Base-by-base conservation (phyloP, 768 basidiomycete genomes). In the Boletus eberwhitei region DNA sequence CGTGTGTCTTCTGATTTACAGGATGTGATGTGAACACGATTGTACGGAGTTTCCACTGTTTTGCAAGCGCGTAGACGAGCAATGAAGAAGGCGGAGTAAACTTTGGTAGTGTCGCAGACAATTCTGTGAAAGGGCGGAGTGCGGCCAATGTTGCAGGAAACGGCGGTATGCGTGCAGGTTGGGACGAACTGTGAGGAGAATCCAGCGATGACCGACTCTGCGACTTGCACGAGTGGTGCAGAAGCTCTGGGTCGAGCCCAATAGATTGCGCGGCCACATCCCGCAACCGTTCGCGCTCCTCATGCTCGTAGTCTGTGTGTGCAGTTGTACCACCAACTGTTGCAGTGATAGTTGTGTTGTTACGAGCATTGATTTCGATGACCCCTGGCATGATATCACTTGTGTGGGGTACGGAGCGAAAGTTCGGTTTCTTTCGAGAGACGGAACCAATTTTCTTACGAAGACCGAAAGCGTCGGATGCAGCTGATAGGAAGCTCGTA, bases 261-360 rank as follows among this genome's bases (percentile, higher is more conserved):
- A 92, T 84, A 13, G 86, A 81, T 62, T 88, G 84, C 0, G 89
- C 90, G 17, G 90, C 90, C 37, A 80, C 83, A 51, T 87, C 85
- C 32, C 88, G 75, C 32, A 92, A 72, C n/a, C 87, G 81, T 58
- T 87, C 81, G 11, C 90, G 81, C 61, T 91, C 89, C 63, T 86
- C 84, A 45, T 80, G 77, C 62, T 91, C 89, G 42, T 75, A 79
- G 58, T 87, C 83, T 44, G 14, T 58, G 49, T 64, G 60, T 3
- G 64, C 29, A 8, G 46, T 51, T 19, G 63, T 39, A 4, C 75
- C 73, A 43, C 71, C 43, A 3, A 61, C 4, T 0, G 55, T 47
- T 5, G 68, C 45, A 24, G 65, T 58, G 49, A 63, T 24, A 1
- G 55, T 54, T 1, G 59, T 49, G 53, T 61, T 57, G 49, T 63